Percentiles rank a stretch among this genome's conserved stretches.
Conservation (phyloP, 192 early-diverging fungal species). For the Coemansia sp. region DNA sequence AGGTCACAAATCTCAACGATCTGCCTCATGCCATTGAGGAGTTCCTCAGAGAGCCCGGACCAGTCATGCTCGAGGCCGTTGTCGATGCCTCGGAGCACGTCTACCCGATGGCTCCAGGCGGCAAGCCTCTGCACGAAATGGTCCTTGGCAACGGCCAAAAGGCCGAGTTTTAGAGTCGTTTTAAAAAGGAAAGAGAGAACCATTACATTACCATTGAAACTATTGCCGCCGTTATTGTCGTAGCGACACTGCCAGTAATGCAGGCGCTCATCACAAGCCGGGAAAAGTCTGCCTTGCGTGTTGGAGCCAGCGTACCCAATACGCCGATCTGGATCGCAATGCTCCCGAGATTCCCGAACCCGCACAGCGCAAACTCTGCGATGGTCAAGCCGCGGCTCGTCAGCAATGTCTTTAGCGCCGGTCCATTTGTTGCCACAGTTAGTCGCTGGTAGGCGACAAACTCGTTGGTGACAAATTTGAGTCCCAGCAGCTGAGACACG, state of each 20-base stretch:
- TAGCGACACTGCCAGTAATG: slow-evolving; percentile 74
- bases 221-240: slow-evolving; percentile 77
- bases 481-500: slow-evolving; percentile 66
- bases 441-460: slow-evolving; percentile 73
- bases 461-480: slow-evolving; percentile 84
- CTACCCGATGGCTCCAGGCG: slow-evolving; percentile 96
- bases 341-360: slow-evolving; percentile 82
- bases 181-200: no score
- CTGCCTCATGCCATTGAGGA: slow-evolving; percentile 82
- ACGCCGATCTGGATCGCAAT: slow-evolving; percentile 81
- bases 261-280: slow-evolving; percentile 74
- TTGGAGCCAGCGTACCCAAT: slow-evolving; percentile 72
- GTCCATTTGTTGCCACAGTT: slow-evolving; percentile 10
- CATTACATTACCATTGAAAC: slow-evolving; percentile 66
- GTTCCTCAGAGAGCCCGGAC: slow-evolving; percentile 79
- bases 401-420: slow-evolving; percentile 36
- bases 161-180: slow-evolving; percentile 30
- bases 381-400: slow-evolving; percentile 53
- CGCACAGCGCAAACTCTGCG: slow-evolving; percentile 76
- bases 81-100: slow-evolving; percentile 93
- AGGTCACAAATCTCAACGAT: slow-evolving; percentile 79
- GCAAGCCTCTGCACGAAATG: slow-evolving; percentile 90
- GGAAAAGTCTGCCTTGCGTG: slow-evolving; percentile 66
- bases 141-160: slow-evolving; percentile 55
- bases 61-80: slow-evolving; percentile 87